These are phyloP conservation scores for Suillus subalutaceus DNA, from an alignment of 768 basidiomycete species.

Conservation along the genomic window DNA sequence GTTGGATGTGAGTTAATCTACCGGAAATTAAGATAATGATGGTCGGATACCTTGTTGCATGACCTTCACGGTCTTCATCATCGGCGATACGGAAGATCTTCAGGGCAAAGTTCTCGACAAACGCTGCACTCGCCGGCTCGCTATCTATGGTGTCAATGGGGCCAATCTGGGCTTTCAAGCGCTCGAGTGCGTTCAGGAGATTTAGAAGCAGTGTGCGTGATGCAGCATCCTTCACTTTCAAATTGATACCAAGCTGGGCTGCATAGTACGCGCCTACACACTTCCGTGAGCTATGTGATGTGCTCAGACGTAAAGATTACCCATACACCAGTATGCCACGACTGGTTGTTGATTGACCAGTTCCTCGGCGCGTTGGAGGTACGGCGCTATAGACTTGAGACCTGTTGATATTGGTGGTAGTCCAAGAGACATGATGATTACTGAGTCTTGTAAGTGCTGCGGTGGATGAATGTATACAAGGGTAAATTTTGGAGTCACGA, in stretches of 20 bases:
- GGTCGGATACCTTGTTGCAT: constrained; percentile 64
- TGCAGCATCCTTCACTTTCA: constrained; percentile 65
- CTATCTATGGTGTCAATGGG: constrained; percentile 79
- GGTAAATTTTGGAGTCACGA: not conserved
- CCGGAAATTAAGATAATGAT: constrained; percentile 2
- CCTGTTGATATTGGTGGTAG: constrained; percentile 61
- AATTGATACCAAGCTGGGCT: constrained; percentile 80
- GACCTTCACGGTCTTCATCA: constrained; percentile 83
- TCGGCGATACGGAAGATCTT: constrained; percentile 89
- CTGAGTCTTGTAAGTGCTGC: not conserved
- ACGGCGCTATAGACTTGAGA: constrained; percentile 75
- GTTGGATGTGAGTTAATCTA: constrained; percentile 12
- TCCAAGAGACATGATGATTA: constrained; percentile 42
- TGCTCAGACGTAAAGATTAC: constrained; percentile 18
- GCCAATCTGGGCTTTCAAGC: constrained; percentile 75
- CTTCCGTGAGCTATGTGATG: constrained; percentile 2
- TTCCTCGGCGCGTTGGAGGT: constrained; percentile 89
- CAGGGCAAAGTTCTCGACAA: constrained; percentile 94
- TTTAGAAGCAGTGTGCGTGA: constrained; percentile 72
- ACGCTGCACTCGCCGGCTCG: constrained; percentile 82
- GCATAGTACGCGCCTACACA: constrained; percentile 87
- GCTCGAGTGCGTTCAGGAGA: constrained; percentile 79
- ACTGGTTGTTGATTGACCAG: constrained; percentile 80
- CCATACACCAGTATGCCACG: constrained; percentile 94
- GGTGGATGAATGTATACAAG: not conserved